Evolutionary conservation across 805 yeast genomes (phyloP).

Genomic region (Torulaspora delbrueckii): DNA sequence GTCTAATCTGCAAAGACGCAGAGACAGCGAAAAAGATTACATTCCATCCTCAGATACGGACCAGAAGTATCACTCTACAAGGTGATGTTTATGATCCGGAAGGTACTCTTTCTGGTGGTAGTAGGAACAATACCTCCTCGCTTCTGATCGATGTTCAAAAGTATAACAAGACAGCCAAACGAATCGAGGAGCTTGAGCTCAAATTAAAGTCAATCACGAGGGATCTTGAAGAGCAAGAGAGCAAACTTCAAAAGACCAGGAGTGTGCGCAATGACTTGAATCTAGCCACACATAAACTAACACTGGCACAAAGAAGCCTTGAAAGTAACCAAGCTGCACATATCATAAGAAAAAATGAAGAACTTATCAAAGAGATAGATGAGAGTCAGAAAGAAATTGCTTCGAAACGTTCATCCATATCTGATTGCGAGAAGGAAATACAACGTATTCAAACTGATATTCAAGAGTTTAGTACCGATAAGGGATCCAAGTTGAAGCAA

Average conservation of each 20-base stretch:
- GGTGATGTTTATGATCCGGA: constrained; percentile 96
- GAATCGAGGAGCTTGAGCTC: constrained; percentile 39
- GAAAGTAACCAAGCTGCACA: constrained; percentile 53
- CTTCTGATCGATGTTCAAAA: constrained; percentile 62
- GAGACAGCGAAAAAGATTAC: constrained; percentile 86
- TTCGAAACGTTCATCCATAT: constrained; percentile 34
- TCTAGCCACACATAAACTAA: constrained; percentile 54
- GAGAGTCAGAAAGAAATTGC: constrained; percentile 38
- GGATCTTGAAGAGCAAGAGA: constrained; percentile 41
- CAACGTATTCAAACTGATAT: constrained; percentile 64
- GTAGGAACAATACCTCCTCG: constrained; percentile 56
- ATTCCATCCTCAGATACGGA: constrained; percentile 71
- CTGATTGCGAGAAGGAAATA: constrained; percentile 42
- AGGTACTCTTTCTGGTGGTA: constrained; percentile 95
- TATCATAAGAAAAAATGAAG: constrained; percentile 47
- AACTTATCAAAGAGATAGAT: constrained; percentile 44
- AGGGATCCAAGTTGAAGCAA: constrained; percentile 71
- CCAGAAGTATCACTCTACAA: constrained; percentile 80
- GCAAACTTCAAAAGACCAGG: constrained; percentile 46
- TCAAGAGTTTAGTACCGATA: constrained; percentile 72
- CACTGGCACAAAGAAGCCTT: constrained; percentile 49
- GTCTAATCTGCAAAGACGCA: constrained; percentile 84
- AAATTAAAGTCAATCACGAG: constrained; percentile 40
- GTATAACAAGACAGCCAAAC: constrained; percentile 45
- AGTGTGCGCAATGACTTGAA: constrained; percentile 55